These are phyloP conservation scores for Auricularia auricula-judae DNA, from an alignment of 768 basidiomycete genomes.

Conservation along the genomic window DNA sequence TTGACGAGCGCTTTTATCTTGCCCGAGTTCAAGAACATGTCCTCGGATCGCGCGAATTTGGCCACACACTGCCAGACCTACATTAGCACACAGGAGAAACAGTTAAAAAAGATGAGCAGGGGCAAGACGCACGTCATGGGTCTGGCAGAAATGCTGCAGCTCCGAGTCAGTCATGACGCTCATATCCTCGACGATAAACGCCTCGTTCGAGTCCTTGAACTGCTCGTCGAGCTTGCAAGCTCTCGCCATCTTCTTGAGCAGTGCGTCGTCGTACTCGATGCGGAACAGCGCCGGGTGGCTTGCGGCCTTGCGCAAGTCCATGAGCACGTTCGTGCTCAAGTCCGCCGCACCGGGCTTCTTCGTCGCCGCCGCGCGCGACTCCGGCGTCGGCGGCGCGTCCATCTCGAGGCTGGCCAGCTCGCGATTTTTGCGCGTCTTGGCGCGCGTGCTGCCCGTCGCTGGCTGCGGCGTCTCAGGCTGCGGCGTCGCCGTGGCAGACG, in stretches of 20 bases:
- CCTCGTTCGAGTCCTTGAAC: constrained; percentile 47
- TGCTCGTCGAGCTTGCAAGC: constrained; percentile 84
- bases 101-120: constrained; percentile 1
- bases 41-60: constrained; percentile 61
- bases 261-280: constrained; percentile 66
- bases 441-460: constrained; percentile 21
- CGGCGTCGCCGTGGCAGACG: constrained; percentile 14
- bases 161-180: constrained; percentile 97
- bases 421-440: constrained; percentile 16
- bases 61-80: constrained; percentile 15
- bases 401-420: constrained; percentile 1
- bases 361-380: constrained; percentile 34
- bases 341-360: constrained; percentile 41
- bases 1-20: constrained; percentile 68
- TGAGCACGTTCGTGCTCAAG: constrained; percentile 87
- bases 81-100: too few species aligned
- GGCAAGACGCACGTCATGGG: constrained; percentile 64
- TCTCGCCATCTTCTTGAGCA: constrained; percentile 62
- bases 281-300: constrained; percentile 96
- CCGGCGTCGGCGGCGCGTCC: constrained; percentile 21
- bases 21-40: constrained; percentile 77
- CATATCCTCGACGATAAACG: constrained; percentile 91
- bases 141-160: constrained; percentile 73
- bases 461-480: constrained; percentile 12
- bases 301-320: constrained; percentile 95